Evolutionary conservation across 2,329 filamentous ascomycete species (phyloP), one percentile per base, ranked within the genome.

Genomic region (Oidium heveae): DNA sequence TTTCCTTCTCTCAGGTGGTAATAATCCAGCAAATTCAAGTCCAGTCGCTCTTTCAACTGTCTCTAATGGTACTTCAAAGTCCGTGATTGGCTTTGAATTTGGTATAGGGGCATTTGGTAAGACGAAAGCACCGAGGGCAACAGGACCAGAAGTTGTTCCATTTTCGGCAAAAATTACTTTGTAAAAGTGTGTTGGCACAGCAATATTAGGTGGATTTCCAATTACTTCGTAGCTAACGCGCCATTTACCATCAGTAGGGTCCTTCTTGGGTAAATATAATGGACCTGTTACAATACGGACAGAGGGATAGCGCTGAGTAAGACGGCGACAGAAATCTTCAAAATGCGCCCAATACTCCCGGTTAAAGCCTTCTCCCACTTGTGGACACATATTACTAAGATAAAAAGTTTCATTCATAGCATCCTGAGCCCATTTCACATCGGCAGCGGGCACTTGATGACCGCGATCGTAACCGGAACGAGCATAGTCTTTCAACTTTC

Each of bases 271-370:
- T 22, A 98, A 76, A 69, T 98, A 98, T 46, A 98, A 70, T 2
- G 91, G 91, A 0, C 91, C 91, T 0, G 91, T 98, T 55, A 95
- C 86, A 61, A 96, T 82, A 58, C 91, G 76, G 28, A 98, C 89
- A 44, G 77, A 84, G 0, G 89, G 88, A 65, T 95, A 98, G 54
- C 72, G 75, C 50, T 72, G 70, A 0, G 88, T 89, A 59, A 98
- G 72, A 18, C 86, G 74, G 10, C 91, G 78, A 70, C 89, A 95
- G 65, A 96, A 98, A 65, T 95, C 89, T 70, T 98, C 91, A 61
- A 98, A 88, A 68, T 98, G 91, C 39, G 91, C 84, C 91, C 91
- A 98, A 76, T 98, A 98, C 71, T 98, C 91, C 53, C 91, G 77
- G 71, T 98, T 98, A 74, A 98, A 98, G 56, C 91, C 91, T 66